phyloP scores from a whole-genome alignment of 192 early-diverging fungal species.

The Coemansia sp. region DNA sequence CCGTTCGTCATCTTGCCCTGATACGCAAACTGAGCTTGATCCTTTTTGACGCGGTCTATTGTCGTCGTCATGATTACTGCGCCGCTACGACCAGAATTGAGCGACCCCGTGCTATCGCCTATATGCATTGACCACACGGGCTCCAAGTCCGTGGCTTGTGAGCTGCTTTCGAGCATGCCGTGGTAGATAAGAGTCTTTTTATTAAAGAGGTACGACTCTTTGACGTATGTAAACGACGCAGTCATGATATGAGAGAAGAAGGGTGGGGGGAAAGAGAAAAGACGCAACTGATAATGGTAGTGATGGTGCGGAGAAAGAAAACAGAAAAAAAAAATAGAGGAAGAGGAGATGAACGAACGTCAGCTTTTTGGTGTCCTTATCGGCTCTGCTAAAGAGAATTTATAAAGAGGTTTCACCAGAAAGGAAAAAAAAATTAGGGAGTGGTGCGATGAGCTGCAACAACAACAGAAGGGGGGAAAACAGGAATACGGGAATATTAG shows the following conservation, averaged over 20 bases:
- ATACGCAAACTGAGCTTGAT: conserved; percentile 34
- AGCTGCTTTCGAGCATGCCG: conserved; percentile 25
- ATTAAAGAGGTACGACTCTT: conserved; percentile 40
- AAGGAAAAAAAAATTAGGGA: no score
- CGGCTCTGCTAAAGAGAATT: no score
- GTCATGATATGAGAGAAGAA: conserved; percentile 20
- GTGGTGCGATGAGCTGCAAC: no score
- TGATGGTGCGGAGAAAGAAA: no score
- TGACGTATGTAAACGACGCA: conserved; percentile 47
- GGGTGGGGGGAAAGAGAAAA: background rate
- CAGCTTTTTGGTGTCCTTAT: no score
- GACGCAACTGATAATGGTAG: background rate
- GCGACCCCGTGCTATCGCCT: conserved; percentile 15
- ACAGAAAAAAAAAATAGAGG: background rate
- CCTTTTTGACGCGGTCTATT: conserved; percentile 25
- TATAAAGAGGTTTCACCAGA: no score
- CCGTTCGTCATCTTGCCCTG: conserved; percentile 34
- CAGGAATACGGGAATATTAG: no score
- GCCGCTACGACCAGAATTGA: conserved; percentile 18
- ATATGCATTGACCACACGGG: conserved; percentile 42
- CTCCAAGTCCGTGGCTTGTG: conserved; percentile 27
- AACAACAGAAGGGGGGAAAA: no score
- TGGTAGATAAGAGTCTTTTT: conserved; percentile 41
- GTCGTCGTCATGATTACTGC: conserved; percentile 19
- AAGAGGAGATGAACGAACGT: background rate